These are phyloP conservation scores for Populus nigra DNA, from an alignment of 345 rosid genomes.

Conservation along the genomic window DNA sequence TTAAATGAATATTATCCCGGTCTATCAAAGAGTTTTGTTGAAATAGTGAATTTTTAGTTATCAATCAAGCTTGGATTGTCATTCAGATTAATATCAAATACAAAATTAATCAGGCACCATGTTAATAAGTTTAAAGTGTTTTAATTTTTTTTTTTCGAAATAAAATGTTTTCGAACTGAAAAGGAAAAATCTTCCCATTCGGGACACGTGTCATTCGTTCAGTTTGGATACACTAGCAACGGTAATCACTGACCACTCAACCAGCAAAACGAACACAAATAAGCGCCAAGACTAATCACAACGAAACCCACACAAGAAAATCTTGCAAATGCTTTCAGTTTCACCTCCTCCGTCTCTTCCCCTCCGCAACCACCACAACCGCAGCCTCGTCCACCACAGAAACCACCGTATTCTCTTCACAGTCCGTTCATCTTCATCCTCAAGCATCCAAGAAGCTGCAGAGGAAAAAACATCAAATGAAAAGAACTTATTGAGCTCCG, in stretches of 20 bases:
- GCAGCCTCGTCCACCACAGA: slow-evolving; percentile 19
- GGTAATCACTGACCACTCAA: slow-evolving; percentile 17
- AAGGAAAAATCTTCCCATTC: neutral
- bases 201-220: neutral
- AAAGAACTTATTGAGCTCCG: slow-evolving; percentile 22
- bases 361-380: slow-evolving; percentile 29
- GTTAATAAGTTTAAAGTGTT: neutral
- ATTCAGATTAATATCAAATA: neutral
- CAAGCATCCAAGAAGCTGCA: slow-evolving; percentile 26
- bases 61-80: neutral
- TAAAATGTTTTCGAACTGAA: neutral
- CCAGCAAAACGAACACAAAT: slow-evolving; percentile 1
- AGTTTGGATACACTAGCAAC: slow-evolving; percentile 16
- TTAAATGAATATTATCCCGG: too few species aligned
- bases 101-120: neutral
- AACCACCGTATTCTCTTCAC: slow-evolving; percentile 7
- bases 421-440: slow-evolving; percentile 38
- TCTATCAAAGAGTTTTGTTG: neutral
- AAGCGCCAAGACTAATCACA: slow-evolving; percentile 12
- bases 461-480: slow-evolving; percentile 28
- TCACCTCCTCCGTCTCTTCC: slow-evolving; percentile 25
- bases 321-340: slow-evolving; percentile 33
- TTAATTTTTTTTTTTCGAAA: neutral
- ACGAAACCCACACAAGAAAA: neutral
- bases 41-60: neutral